phyloP scores from a whole-genome alignment of 2,329 filamentous ascomycete genomes.

The Mycosphaerella sp. region DNA sequence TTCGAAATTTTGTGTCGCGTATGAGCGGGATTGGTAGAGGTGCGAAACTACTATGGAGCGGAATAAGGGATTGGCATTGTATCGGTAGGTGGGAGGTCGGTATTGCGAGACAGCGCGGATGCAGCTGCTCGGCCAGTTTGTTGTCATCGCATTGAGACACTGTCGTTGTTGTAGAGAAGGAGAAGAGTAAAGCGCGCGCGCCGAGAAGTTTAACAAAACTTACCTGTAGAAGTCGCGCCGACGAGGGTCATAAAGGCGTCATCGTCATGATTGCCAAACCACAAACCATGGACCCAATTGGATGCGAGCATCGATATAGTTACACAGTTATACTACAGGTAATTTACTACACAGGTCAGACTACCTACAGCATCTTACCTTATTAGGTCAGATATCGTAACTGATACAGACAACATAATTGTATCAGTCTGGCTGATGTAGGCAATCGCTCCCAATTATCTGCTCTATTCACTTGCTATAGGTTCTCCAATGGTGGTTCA shows the following conservation, averaged over 20 bases:
- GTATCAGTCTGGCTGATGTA: too few species aligned
- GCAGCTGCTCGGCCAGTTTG: constrained; percentile 28
- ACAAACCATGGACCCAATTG: too few species aligned
- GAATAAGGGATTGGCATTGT: not conserved
- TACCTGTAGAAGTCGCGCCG: not conserved
- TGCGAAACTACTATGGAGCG: not conserved
- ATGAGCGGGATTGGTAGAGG: not conserved
- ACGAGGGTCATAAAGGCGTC: not conserved
- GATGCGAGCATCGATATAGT: not conserved
- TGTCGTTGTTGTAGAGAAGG: not conserved
- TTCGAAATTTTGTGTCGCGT: constrained; percentile 9
- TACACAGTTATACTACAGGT: too few species aligned
- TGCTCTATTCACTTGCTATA: too few species aligned
- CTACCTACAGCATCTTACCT: too few species aligned
- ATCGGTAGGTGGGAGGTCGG: not conserved
- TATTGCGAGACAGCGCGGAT: constrained; percentile 25
- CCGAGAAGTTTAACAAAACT: not conserved
- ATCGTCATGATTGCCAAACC: not conserved
- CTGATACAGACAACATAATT: too few species aligned
- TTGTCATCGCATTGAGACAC: constrained; percentile 34
- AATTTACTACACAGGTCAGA: too few species aligned
- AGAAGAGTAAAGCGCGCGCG: not conserved
- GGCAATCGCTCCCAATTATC: too few species aligned
- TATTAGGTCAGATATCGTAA: too few species aligned
- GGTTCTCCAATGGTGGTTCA: too few species aligned